A percentile compares a stretch with the other conserved stretches of the same genome.
Evolutionary conservation across 768 basidiomycete species (phyloP).

Genomic region (Mycena olivaceomarginata): DNA sequence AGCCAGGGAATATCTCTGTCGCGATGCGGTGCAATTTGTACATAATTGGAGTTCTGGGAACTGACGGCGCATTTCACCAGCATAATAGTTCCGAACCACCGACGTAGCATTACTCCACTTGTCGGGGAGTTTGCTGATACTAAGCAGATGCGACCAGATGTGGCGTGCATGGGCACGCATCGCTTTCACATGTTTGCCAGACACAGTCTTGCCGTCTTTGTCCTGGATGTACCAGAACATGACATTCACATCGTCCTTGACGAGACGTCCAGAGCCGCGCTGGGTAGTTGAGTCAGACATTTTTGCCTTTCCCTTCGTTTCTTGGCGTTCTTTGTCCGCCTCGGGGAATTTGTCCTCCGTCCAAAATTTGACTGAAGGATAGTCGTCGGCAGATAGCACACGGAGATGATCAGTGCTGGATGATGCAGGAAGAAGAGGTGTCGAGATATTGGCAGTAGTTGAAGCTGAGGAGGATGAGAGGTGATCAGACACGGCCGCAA

Average conservation of each 20-base stretch:
- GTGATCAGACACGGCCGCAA: no score
- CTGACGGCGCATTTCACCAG: neutral
- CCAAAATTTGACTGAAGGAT: neutral
- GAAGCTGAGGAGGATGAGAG: neutral
- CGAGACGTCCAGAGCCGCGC: constrained; percentile 14
- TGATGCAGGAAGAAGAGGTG: no score
- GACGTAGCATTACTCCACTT: neutral
- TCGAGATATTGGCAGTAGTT: neutral
- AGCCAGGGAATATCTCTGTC: neutral
- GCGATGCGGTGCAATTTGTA: constrained; percentile 12
- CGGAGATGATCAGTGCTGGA: neutral
- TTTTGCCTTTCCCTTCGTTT: neutral
- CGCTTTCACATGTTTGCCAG: neutral
- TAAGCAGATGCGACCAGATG: neutral
- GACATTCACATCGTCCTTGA: constrained; percentile 14
- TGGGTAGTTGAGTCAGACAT: neutral
- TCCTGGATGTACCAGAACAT: constrained; percentile 21
- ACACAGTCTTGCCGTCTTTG: neutral
- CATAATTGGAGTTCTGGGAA: constrained; percentile 11
- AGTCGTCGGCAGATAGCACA: neutral
- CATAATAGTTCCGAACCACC: constrained; percentile 10
- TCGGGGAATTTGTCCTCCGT: neutral
- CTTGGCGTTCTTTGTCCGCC: neutral
- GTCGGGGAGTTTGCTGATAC: accelerated
- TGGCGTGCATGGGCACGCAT: neutral